phyloP scores from a whole-genome alignment of 179 eudicot genomes.

The Amaranthus tricolor region DNA sequence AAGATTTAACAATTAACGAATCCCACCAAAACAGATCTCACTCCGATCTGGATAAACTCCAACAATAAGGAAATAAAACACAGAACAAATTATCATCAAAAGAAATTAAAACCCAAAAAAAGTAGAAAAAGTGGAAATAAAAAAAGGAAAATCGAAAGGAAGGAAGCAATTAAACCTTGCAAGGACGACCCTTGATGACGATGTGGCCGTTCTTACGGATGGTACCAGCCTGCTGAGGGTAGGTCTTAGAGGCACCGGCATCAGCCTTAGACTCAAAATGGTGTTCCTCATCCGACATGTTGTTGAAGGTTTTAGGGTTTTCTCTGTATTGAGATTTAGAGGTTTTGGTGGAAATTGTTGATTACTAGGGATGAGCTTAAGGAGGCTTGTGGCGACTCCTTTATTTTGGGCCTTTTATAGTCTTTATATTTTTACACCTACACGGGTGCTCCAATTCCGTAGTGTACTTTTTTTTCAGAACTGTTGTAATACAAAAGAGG shows the following conservation, averaged over 20 bases:
- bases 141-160: background rate
- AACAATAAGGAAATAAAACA: background rate
- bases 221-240: background rate
- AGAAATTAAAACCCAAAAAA: background rate
- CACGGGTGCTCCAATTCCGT: too few species aligned
- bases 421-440: too few species aligned
- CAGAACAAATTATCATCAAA: background rate
- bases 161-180: background rate
- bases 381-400: too few species aligned
- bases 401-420: too few species aligned
- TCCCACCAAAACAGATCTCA: background rate
- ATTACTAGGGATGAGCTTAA: background rate
- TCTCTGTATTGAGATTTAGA: background rate
- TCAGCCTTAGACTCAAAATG: constrained; percentile 4
- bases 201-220: constrained; percentile 2
- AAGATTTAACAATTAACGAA: background rate
- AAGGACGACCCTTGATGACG: constrained; percentile 5
- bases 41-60: background rate
- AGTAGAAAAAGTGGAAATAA: background rate
- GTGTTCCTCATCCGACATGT: constrained; percentile 3
- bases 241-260: constrained; percentile 2
- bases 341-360: background rate
- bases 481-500: too few species aligned
- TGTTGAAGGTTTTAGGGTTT: background rate
- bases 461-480: too few species aligned